Conservation (phyloP, 257 asterid genomes). For the Capsicum baccatum region DNA sequence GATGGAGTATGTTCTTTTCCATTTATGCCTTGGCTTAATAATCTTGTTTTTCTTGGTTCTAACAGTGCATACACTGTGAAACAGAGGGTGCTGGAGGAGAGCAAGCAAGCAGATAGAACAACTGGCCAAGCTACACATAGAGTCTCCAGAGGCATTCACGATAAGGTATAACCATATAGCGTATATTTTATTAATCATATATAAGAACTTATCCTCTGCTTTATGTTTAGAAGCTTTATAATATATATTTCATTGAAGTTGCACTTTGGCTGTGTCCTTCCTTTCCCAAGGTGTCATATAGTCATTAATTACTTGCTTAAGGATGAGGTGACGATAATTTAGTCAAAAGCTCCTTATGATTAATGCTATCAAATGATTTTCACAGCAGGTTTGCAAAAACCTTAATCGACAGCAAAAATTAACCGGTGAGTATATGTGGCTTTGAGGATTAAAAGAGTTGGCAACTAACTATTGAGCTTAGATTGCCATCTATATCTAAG, state of each 20-base stretch:
- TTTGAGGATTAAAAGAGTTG: not conserved
- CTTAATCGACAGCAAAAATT: not conserved
- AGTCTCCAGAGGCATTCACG: slow-evolving; percentile 80
- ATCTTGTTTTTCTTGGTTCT: not conserved
- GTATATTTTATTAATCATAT: not conserved
- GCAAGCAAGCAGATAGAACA: slow-evolving; percentile 74
- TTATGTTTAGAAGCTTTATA: not conserved
- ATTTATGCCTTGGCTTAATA: not conserved
- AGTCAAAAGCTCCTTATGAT: not conserved
- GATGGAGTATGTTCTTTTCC: slow-evolving; percentile 63
- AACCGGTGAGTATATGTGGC: not conserved
- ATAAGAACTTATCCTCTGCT: not conserved
- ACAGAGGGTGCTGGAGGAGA: slow-evolving; percentile 76
- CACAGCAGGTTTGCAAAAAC: not conserved
- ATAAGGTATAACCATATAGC: slow-evolving; percentile 54
- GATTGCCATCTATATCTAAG: not conserved
- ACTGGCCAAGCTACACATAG: slow-evolving; percentile 84
- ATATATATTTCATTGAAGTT: not conserved
- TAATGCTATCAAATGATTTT: not conserved
- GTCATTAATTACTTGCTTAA: not conserved
- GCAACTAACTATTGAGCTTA: not conserved
- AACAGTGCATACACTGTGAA: not conserved
- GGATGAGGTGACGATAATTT: not conserved
- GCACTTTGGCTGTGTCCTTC: not conserved
- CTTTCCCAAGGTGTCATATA: not conserved